phyloP scores from a whole-genome alignment of 2,329 filamentous ascomycete species.

The Madurella mycetomatis region DNA sequence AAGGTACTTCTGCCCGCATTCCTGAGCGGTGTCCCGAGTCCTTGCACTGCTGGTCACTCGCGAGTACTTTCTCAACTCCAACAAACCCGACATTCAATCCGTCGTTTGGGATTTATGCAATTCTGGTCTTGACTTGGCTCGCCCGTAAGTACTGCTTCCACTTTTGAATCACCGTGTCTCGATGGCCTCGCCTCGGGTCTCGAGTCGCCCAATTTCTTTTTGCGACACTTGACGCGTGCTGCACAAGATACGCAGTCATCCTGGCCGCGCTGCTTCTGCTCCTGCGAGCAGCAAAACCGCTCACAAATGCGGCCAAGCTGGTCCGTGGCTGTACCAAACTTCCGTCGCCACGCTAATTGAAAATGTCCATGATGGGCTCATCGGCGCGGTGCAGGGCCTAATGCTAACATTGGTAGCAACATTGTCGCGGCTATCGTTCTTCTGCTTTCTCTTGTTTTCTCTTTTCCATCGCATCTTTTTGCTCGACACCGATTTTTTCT shows the following conservation, averaged over 20 bases:
- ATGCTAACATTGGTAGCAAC: not conserved
- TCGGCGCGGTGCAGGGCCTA: constrained; percentile 4
- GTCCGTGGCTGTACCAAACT: constrained; percentile 3
- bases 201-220: constrained; percentile 5
- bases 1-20: constrained; percentile 26
- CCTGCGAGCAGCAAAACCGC: not conserved
- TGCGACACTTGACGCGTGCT: constrained; percentile 21
- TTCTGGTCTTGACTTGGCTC: constrained; percentile 12
- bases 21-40: constrained; percentile 21
- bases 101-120: constrained; percentile 20
- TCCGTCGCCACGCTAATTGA: constrained; percentile 12
- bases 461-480: constrained; percentile 2
- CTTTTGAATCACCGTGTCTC: not conserved
- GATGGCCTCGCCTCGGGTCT: not conserved
- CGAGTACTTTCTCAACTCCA: constrained; percentile 22
- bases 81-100: constrained; percentile 19
- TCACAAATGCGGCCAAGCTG: constrained; percentile 2
- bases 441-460: constrained; percentile 1
- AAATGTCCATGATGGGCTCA: constrained; percentile 13
- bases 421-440: not conserved
- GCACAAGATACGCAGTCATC: constrained; percentile 12
- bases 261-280: not conserved
- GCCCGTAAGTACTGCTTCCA: constrained; percentile 24
- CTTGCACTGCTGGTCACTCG: constrained; percentile 22
- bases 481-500: not conserved